Conservation (phyloP, 176 grass and related monocot genomes). For the Aegilops umbellulata region DNA sequence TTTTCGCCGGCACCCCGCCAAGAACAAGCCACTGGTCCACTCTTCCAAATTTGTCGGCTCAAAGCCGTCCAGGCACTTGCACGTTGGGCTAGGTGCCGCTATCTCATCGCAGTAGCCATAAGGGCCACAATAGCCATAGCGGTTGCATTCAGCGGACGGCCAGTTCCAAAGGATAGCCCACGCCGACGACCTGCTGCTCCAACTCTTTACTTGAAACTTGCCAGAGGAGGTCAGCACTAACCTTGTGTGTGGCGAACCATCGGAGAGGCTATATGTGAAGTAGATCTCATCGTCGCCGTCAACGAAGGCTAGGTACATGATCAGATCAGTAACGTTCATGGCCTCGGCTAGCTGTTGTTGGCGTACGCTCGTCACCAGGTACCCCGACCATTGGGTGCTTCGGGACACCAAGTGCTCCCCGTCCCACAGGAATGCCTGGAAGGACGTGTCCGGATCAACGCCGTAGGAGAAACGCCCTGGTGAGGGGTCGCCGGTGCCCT, state of each 20-base stretch:
- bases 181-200: neutral
- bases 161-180: neutral
- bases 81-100: neutral
- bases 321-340: neutral
- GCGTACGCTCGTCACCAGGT: neutral
- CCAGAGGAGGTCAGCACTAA: conserved; percentile 19
- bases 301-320: neutral
- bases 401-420: neutral
- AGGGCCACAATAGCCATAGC: conserved; percentile 30
- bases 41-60: neutral
- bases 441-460: neutral
- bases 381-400: conserved; percentile 28
- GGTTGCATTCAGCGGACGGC: neutral
- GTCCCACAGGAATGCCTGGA: neutral
- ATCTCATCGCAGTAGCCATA: conserved; percentile 35
- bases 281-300: neutral
- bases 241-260: neutral
- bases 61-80: neutral
- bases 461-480: conserved; percentile 2
- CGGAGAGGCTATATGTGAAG: neutral
- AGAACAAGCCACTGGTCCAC: neutral
- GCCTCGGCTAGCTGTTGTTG: neutral
- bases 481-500: neutral
- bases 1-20: neutral
- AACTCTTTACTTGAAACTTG: neutral